phyloP scores from a whole-genome alignment of 768 basidiomycete species.

The Russula emetica region DNA sequence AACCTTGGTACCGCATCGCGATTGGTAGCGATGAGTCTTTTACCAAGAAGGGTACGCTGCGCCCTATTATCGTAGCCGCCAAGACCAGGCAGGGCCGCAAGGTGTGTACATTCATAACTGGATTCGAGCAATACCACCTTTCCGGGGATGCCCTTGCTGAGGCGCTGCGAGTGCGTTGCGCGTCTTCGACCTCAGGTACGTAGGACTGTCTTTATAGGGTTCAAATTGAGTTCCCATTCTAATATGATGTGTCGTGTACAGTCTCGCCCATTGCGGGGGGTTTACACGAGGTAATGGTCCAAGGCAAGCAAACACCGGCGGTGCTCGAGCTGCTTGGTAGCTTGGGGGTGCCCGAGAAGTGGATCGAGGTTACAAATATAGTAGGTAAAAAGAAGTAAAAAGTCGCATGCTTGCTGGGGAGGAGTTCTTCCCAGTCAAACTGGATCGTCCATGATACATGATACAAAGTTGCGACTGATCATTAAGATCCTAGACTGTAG shows the following conservation, averaged over 20 bases:
- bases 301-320: conserved; percentile 71
- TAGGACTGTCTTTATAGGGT: conserved; percentile 9
- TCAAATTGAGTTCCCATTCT: background rate
- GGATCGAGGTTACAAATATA: conserved; percentile 59
- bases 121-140: conserved; percentile 73
- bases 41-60: conserved; percentile 67
- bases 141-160: conserved; percentile 72
- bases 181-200: conserved; percentile 73
- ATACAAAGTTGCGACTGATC: too few relatives aligned
- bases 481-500: background rate
- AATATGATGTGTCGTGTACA: conserved; percentile 31
- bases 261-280: conserved; percentile 58
- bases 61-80: conserved; percentile 61
- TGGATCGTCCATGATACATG: background rate
- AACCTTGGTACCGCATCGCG: conserved; percentile 65
- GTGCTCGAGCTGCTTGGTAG: conserved; percentile 63
- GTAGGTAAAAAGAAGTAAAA: conserved; percentile 1
- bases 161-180: conserved; percentile 70
- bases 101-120: conserved; percentile 68
- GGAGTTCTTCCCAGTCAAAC: background rate
- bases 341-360: conserved; percentile 75
- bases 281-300: conserved; percentile 71
- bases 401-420: background rate
- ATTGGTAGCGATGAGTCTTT: conserved; percentile 53
- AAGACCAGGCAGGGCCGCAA: conserved; percentile 79